Evolutionary conservation across 2,329 filamentous ascomycete species (phyloP), one percentile per base, ranked within the genome.

Genomic region (Penicillium sp.): DNA sequence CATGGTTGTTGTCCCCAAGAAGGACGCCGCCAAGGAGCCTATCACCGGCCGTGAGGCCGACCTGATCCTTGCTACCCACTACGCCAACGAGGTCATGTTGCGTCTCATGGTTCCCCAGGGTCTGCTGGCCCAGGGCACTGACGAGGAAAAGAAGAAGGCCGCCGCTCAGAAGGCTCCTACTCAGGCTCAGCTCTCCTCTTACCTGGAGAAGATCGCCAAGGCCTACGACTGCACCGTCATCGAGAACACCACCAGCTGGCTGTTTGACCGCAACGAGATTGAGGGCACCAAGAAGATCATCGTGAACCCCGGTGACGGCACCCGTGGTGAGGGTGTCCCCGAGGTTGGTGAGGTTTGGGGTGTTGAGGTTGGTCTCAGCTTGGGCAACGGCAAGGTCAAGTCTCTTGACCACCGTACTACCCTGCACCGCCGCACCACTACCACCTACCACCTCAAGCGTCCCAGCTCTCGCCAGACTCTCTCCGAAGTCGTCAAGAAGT

Each of bases 221-320:
- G 82, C 84, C 65, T 99, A 95, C 76, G 92, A 90, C 57, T 92
- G 89, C 81, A 95, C 87, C 73, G 79, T 97, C 24, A 90, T 99
- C 51, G 94, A 99, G 83, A 95, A 92, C 82, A 99, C 94, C 59
- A 99, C 94, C 41, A 95, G 90, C 69, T 99, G 94, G 92, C 78
- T 90, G 56, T 97, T 99, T 72, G 91, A 90, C 70, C 89, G 89
- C 73, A 96, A 97, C 76, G 94, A 99, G 76, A 97, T 99, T 60
- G 94, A 99, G 80, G 89, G 89, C 67, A 86, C 88, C 81, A 96
- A 96, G 86, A 97, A 96, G 85, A 96, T 99, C 69, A 94, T 99
- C 62, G 80, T 99, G 52, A 83, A 90, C 34, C 74, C 75, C 23
- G 89, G 91, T 31, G 84, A 96, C 67, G 90, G 90, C 61, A 85